Conservation (phyloP, 1,284 basidiomycete species). For the Exsudoporus floridanus region DNA sequence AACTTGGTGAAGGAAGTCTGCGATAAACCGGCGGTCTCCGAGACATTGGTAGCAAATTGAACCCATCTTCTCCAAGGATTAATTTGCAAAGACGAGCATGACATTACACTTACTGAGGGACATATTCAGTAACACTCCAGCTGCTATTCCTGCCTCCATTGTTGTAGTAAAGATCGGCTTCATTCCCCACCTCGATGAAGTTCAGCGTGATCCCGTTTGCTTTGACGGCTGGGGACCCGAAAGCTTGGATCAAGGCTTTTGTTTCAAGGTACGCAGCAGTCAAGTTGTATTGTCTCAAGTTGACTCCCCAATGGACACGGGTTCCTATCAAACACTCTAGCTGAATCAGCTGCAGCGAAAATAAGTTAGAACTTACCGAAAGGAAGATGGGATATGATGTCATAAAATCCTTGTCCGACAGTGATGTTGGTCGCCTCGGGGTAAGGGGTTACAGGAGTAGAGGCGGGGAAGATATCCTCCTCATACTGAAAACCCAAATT, state of each 20-base stretch:
- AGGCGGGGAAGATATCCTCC: constrained; percentile 45
- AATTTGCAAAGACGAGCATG: background rate
- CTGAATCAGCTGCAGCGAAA: background rate
- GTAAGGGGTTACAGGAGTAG: constrained; percentile 52
- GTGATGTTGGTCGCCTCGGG: constrained; percentile 59
- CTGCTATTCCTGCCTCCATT: constrained; percentile 47
- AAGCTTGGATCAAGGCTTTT: constrained; percentile 54
- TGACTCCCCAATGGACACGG: constrained; percentile 70
- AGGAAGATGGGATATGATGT: constrained; percentile 55
- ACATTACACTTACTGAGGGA: constrained; percentile 46
- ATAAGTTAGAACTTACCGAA: constrained; percentile 34
- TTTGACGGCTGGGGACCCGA: constrained; percentile 44
- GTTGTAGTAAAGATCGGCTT: constrained; percentile 57
- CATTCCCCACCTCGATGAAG: constrained; percentile 63
- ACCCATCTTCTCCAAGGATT: constrained; percentile 33
- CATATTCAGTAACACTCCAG: constrained; percentile 52
- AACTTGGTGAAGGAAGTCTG: constrained; percentile 43
- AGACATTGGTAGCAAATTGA: constrained; percentile 34
- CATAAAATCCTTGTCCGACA: constrained; percentile 61
- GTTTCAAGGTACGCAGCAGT: constrained; percentile 61
- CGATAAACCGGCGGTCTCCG: constrained; percentile 25
- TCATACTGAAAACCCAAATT: constrained; percentile 12
- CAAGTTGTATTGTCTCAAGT: constrained; percentile 56
- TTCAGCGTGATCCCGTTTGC: constrained; percentile 50
- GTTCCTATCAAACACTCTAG: constrained; percentile 39